phyloP scores from a whole-genome alignment of 129 eudicot species.

The Tagetes patula region DNA sequence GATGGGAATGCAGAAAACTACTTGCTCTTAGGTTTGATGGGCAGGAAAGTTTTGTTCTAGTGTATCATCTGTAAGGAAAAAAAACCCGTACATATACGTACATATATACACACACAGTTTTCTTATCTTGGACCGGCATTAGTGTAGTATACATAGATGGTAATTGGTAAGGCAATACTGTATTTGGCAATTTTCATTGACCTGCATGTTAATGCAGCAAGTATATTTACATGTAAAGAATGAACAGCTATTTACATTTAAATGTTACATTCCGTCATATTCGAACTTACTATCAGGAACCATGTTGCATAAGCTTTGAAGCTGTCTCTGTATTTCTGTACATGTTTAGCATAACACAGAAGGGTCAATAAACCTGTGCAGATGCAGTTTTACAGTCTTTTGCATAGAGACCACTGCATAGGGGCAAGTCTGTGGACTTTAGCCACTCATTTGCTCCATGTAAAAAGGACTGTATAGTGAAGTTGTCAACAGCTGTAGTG shows the following conservation, averaged over 20 bases:
- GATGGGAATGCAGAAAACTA: constrained; percentile 21
- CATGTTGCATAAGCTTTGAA: background rate
- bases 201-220: constrained; percentile 5
- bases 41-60: constrained; percentile 17
- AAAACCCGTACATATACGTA: background rate
- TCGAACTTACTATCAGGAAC: background rate
- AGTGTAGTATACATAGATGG: constrained; percentile 22
- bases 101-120: constrained; percentile 16
- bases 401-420: constrained; percentile 40
- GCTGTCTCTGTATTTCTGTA: constrained; percentile 1
- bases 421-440: constrained; percentile 57
- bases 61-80: constrained; percentile 1
- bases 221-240: constrained; percentile 24
- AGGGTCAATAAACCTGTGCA: constrained; percentile 26
- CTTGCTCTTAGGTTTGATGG: constrained; percentile 23
- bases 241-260: background rate
- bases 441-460: constrained; percentile 73
- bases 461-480: constrained; percentile 56
- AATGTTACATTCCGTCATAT: constrained; percentile 12
- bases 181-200: background rate
- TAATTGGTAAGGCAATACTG: constrained; percentile 22
- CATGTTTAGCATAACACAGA: background rate
- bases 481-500: constrained; percentile 48
- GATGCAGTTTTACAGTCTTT: constrained; percentile 29
- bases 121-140: constrained; percentile 14